Percentiles rank a stretch among this genome's conserved stretches.
These are phyloP conservation scores for Chernovozyma aurita DNA, from an alignment of 1,139 yeast genomes.

Conservation along the genomic window DNA sequence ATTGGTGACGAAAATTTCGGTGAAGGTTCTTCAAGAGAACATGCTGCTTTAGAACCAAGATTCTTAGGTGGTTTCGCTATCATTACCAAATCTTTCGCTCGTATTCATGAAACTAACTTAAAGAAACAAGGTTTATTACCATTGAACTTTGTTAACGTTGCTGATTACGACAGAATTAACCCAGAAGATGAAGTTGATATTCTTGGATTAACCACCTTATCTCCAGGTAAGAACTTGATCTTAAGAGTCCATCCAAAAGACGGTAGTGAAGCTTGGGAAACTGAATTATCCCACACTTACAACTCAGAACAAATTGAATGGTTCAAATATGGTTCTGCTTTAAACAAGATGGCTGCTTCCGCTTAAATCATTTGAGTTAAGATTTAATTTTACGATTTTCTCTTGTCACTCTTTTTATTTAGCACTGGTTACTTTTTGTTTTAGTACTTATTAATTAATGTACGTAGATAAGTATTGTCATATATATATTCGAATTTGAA, in stretches of 20 bases:
- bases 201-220: conserved; percentile 75
- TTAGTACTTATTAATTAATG: not conserved
- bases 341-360: conserved; percentile 75
- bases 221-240: conserved; percentile 89
- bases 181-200: conserved; percentile 88
- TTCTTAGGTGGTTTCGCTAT: conserved; percentile 98
- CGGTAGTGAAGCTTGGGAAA: conserved; percentile 76
- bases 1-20: conserved; percentile 99
- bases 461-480: conserved; percentile 1
- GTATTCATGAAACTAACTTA: conserved; percentile 66
- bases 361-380: not conserved
- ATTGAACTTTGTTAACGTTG: conserved; percentile 82
- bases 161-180: conserved; percentile 91
- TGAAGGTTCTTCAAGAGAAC: conserved; percentile 99
- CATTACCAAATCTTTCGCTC: conserved; percentile 95
- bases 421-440: not conserved
- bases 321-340: conserved; percentile 99
- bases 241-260: conserved; percentile 88
- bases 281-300: conserved; percentile 92
- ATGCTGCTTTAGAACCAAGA: conserved; percentile 99
- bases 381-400: not conserved
- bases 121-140: conserved; percentile 67
- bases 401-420: not conserved
- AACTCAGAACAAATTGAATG: conserved; percentile 95
- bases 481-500: conserved; percentile 1